Base-by-base conservation (phyloP, 768 basidiomycete species). In the Pulveroboletus sp. region DNA sequence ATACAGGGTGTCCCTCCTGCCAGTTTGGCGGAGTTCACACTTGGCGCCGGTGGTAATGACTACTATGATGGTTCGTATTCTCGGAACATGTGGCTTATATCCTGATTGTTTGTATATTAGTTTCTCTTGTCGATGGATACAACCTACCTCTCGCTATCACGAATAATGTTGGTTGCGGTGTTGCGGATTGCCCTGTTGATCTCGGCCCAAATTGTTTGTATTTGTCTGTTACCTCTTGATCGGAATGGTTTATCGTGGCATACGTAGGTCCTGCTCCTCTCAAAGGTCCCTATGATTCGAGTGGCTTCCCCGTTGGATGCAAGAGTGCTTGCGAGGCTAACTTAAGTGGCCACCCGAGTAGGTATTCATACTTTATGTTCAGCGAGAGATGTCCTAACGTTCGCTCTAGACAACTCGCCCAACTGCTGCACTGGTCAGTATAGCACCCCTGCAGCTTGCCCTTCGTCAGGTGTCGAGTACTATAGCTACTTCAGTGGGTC, bases 21-120 rank as follows among this genome's bases (percentile, higher is more conserved):
- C 11, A 76, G 78, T 5, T 68, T 87, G 32, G 86, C 85, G 1
- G 84, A 87, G 56, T 87, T 78, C 69, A 85, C 81, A n/a, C 65
- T 87, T 9, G 73, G 60, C 1, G 58, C 63, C 36, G 73, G 69
- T 12, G 72, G 69, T 40, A 21, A 35, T 1, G 85, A 87, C 52
- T 82, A 69, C 51, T 87, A 84, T 45, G 84, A 85, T 61, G 78
- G 82, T 82, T 43, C 13, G 68, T 43, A 11, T n/a, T 19, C 20
- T 34, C 14, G n/a, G 23, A 38, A 20, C 11, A 6, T 23, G 6
- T 6, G 6, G 20, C 6, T 9, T 4, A 13, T 24, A 40, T 43
- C 11, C 29, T 50, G 34, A 45, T 14, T 5, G 10, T 19, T 6
- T 31, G n/a, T n/a, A 37, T 27, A 6, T 20, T 45, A 82, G 82